Evolutionary conservation across 1,139 yeast genomes (phyloP).

Genomic region (Geotrichum fermentans): DNA sequence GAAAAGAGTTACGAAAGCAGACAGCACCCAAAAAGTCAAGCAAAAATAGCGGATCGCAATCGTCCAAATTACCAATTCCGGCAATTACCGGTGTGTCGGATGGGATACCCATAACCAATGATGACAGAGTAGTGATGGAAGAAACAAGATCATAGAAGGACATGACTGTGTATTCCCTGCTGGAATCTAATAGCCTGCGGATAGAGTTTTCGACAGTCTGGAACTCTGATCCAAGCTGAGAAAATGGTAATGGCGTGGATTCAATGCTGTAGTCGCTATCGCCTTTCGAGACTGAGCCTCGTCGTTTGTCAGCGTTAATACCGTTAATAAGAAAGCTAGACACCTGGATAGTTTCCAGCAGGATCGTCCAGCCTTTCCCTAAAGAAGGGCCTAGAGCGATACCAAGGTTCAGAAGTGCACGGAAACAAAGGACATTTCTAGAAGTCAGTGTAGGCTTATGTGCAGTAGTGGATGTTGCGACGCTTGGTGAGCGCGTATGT

Average conservation of each 20-base stretch:
- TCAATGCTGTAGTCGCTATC: conserved; percentile 18
- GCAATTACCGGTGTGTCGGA: conserved; percentile 11
- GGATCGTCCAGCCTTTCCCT: conserved; percentile 60
- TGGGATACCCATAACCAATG: conserved; percentile 11
- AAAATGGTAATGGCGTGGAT: conserved; percentile 24
- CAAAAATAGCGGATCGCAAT: conserved; percentile 26
- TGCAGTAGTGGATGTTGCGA: not conserved
- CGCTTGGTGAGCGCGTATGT: conserved; percentile 13
- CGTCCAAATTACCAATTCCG: conserved; percentile 22
- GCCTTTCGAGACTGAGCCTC: conserved; percentile 17
- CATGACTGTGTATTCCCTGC: conserved; percentile 48
- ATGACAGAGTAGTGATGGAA: conserved; percentile 46
- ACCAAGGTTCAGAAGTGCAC: conserved; percentile 74
- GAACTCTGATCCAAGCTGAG: conserved; percentile 42
- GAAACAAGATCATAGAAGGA: conserved; percentile 48
- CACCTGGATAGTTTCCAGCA: conserved; percentile 61
- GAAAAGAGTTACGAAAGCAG: conserved; percentile 46
- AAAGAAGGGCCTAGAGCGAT: conserved; percentile 72
- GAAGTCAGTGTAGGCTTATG: conserved; percentile 37
- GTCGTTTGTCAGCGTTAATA: conserved; percentile 18
- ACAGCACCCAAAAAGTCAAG: conserved; percentile 42
- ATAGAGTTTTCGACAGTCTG: conserved; percentile 52
- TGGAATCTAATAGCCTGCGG: conserved; percentile 57
- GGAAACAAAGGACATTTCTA: conserved; percentile 66
- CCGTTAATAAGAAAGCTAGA: conserved; percentile 57